These are phyloP conservation scores for Solanum commersonii DNA, from an alignment of 257 asterid genomes.

Conservation along the genomic window DNA sequence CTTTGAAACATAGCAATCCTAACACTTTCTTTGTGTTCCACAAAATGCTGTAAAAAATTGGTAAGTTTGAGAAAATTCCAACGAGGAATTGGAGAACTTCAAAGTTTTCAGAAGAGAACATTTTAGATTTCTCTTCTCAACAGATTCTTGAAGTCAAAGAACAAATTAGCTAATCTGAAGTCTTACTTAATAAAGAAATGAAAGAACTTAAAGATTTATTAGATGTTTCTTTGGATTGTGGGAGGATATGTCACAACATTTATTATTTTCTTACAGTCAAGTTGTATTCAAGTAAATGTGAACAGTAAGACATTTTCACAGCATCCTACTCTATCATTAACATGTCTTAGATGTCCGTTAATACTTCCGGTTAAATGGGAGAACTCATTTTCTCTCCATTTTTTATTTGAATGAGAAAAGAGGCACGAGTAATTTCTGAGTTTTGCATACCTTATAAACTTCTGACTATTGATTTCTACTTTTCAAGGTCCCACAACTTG, in stretches of 20 bases:
- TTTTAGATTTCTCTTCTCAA: background rate
- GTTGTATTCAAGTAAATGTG: background rate
- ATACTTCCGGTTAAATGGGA: background rate
- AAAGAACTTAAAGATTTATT: background rate
- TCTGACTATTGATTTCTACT: background rate
- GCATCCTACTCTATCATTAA: background rate
- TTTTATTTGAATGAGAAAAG: background rate
- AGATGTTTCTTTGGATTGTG: background rate
- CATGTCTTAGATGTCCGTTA: background rate
- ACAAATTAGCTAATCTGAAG: background rate
- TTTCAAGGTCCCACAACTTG: constrained; percentile 92
- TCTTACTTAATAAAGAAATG: background rate
- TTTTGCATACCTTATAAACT: background rate
- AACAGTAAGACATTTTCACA: background rate
- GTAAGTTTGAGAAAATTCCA: background rate
- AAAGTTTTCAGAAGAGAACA: background rate
- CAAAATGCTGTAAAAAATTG: background rate
- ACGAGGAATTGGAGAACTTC: background rate
- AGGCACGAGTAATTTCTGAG: background rate
- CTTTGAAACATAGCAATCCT: background rate
- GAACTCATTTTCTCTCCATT: background rate
- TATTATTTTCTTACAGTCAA: background rate
- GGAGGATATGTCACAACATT: background rate
- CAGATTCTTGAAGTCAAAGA: background rate
- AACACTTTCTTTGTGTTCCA: background rate